Evolutionary conservation across 352 stramenopile species (phyloP), one percentile per base, ranked within the genome.

Genomic region (Globisporangium echinulatum): DNA sequence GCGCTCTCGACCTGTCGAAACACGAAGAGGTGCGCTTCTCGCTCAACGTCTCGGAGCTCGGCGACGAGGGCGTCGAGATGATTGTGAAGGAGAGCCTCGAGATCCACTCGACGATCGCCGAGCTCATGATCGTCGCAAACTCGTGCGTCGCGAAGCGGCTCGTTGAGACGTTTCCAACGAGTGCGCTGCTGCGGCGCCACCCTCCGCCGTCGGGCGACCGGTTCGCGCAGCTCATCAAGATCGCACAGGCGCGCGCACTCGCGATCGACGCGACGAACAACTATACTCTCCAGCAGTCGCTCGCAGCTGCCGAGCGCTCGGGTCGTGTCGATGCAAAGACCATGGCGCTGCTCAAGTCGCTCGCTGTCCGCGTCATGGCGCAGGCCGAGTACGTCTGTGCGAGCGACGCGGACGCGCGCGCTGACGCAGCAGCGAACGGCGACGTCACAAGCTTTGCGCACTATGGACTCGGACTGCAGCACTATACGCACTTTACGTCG

Each of bases 81-180:
- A 85, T 75, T 33, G 77, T 89, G 37, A 97, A 97, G 61, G 82
- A 96, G 58, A 93, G 88, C 54, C 66, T 96, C 36, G 93, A 98
- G 71, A 97, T 98, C 61, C 90, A 98, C 69, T 71, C 85, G 49
- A 97, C 91, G 49, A 97, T 98, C 54, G 91, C 91, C 0, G 92
- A 97, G 71, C 72, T 97, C 47, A 97, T 97, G 91, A 98, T 98
- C 54, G 73, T 97, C 19, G 91, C 93, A 17, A 98, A 98, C 58
- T 78, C 72, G 13, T 91, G 71, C 49, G 91, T 98, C 4, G 93
- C 93, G 14, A 75, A 79, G 49, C 85, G 79, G 48, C 95, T 97
- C 37, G 78, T 88, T 49, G 58, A 83, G 15, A 63, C 67, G 40
- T 96, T 96, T 54, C 92, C 92, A 5, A 75, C 82, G 6, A 81